Evolutionary conservation across 2,329 filamentous ascomycete species (phyloP), one percentile per base, ranked within the genome.

Genomic region (Xylaria sp.): DNA sequence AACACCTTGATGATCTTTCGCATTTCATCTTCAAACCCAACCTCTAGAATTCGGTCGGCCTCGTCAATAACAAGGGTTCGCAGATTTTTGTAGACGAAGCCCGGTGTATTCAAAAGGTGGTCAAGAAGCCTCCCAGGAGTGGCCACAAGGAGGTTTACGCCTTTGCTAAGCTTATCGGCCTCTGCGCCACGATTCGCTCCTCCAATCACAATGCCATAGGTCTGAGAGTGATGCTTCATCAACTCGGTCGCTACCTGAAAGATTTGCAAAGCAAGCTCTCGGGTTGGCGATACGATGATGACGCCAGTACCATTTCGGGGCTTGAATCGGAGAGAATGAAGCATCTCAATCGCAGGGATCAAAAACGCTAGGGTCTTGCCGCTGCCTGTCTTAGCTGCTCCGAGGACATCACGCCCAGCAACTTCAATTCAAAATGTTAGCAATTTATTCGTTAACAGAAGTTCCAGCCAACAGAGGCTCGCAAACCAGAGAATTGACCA

Each of bases 11-110:
- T 91, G 75, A 99, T 97, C 80, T 97, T 92, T 73, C 93, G 88
- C 92, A 99, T 97, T 83, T 99, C 96, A 78, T 98, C 96, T 81
- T 99, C 96, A 86, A 99, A 99, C 76, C 96, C 95, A 71, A 98
- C 93, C 83, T 99, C 96, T 54, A 99, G 85, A 72, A 99, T 98
- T 57, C 96, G 91, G 80, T 99, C 96, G 20, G 96, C 96, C 83
- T 99, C 96, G 76, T 99, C 96, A 74, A 98, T 98, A 74, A 99
- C 89, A 44, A 99, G 86, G 1, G 94, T 92, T 81, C 94, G 97
- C 86, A 78, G 65, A n/a, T 78, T 78, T 50, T 78, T 78, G 62
- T 76, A 76, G 50, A 90, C 85, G 73, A 98, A 98, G 23, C 91
- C 91, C 67, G 92, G 91, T 0, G 96, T 98, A 80, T 95, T 97